Percentiles rank a stretch among this genome's conserved stretches.
Conservation (phyloP, 108 stramenopile genomes). For the Fistulifera solaris region DNA sequence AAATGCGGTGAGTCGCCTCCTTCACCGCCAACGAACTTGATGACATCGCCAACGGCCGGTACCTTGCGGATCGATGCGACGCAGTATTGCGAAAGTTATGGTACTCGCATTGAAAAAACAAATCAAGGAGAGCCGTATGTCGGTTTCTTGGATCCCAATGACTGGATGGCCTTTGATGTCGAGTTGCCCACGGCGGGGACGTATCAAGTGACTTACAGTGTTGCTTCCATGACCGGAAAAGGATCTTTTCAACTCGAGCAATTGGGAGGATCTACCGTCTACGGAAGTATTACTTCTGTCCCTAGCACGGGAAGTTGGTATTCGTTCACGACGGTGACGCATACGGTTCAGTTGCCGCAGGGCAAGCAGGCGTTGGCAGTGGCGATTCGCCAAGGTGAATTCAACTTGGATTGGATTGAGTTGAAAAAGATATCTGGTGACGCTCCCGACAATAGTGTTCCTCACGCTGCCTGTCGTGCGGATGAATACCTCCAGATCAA, state of each 20-base stretch:
- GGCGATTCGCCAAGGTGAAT: not conserved
- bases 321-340: not conserved
- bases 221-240: not conserved
- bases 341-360: not conserved
- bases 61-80: not conserved
- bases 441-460: not conserved
- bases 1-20: no score
- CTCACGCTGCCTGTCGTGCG: not conserved
- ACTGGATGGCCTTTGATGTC: not conserved
- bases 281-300: not conserved
- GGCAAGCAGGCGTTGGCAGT: not conserved
- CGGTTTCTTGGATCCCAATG: not conserved
- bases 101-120: not conserved
- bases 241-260: not conserved
- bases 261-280: not conserved
- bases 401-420: not conserved
- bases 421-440: not conserved
- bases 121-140: not conserved
- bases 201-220: not conserved
- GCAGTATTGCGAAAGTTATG: not conserved
- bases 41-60: not conserved
- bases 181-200: not conserved
- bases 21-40: no score
- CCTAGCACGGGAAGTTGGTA: not conserved
- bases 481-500: no score